phyloP scores from a whole-genome alignment of 371 early-diverging fungal species.

The Smittium culicis region DNA sequence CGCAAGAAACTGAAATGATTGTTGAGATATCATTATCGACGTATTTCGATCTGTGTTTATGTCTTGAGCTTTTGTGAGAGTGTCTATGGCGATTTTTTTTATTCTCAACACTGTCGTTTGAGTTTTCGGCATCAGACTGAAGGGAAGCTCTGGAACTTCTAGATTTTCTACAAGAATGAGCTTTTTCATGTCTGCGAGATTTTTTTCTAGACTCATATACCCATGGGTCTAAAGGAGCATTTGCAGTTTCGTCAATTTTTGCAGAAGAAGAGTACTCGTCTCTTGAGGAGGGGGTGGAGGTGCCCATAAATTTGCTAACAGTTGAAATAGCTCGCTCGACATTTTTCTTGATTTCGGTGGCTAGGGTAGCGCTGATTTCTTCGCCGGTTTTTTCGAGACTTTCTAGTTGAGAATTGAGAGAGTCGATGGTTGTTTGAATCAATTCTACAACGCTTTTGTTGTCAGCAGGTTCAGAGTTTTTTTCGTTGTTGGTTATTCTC shows the following conservation, averaged over 20 bases:
- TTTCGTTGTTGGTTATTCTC: neutral
- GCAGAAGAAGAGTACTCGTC: neutral
- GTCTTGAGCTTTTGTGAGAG: neutral
- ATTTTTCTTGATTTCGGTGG: neutral
- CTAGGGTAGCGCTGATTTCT: neutral
- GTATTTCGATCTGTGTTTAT: neutral
- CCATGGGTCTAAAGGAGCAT: neutral
- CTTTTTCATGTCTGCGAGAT: neutral
- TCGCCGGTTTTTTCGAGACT: neutral
- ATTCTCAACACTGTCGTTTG: neutral
- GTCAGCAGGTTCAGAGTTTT: neutral
- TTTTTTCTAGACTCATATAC: neutral
- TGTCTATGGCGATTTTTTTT: neutral
- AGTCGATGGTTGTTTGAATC: neutral
- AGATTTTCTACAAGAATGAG: neutral
- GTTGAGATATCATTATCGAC: neutral
- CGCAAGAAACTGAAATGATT: conserved; percentile 14
- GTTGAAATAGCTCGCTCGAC: neutral
- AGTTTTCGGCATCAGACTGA: neutral
- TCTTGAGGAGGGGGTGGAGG: neutral
- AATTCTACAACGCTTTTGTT: neutral
- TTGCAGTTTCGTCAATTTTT: neutral
- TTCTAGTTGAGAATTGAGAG: neutral
- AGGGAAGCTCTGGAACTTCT: neutral
- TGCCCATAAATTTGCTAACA: neutral